phyloP scores from a whole-genome alignment of 139 green algal genomes.

The Chlorella ohadii region DNA sequence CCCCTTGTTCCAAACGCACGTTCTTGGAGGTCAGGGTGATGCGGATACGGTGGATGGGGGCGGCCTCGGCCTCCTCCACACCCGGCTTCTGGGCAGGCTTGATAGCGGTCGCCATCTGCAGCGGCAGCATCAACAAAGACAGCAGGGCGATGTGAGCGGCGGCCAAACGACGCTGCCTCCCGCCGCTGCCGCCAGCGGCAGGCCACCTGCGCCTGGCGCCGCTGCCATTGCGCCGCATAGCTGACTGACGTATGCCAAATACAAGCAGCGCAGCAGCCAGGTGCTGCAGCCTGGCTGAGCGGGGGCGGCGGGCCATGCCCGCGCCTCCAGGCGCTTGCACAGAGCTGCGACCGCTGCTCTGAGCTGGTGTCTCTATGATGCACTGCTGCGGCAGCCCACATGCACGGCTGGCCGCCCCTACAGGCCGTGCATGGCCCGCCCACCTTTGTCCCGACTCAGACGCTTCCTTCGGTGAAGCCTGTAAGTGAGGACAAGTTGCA shows the following conservation, averaged over 20 bases:
- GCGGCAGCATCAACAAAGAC: not conserved
- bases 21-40: slow-evolving; percentile 99
- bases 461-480: slow-evolving; percentile 23
- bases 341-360: too few relatives aligned
- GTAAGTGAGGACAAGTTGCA: slow-evolving; percentile 48
- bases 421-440: not conserved
- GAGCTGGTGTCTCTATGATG: too few relatives aligned
- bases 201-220: too few relatives aligned
- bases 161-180: too few relatives aligned
- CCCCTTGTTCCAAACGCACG: slow-evolving; percentile 97
- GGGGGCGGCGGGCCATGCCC: too few relatives aligned
- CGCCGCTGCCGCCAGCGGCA: not conserved
- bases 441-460: slow-evolving; percentile 56
- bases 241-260: too few relatives aligned
- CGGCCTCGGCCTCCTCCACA: slow-evolving; percentile 77
- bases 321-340: too few relatives aligned
- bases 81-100: slow-evolving; percentile 67
- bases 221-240: too few relatives aligned
- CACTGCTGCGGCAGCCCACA: too few relatives aligned
- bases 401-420: not conserved
- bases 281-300: too few relatives aligned
- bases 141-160: too few relatives aligned
- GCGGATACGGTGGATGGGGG: slow-evolving; percentile 91
- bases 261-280: too few relatives aligned
- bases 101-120: slow-evolving; percentile 52